Conservation (phyloP, 1,284 basidiomycete species). For the Abortiporus biennis region DNA sequence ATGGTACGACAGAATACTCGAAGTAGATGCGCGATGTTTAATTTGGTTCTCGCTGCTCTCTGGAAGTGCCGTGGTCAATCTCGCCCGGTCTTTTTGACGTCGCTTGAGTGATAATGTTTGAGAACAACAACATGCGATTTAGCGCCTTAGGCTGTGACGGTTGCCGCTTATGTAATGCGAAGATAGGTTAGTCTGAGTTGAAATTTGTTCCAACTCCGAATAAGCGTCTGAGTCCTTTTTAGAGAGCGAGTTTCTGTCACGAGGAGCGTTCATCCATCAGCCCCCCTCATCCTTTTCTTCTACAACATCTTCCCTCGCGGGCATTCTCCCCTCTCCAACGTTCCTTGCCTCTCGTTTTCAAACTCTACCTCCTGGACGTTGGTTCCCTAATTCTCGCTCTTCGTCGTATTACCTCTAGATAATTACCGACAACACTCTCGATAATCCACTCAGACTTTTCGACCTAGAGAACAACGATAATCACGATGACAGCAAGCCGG, state of each 20-base stretch:
- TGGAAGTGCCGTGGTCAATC: too few relatives aligned
- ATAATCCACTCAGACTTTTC: slow-evolving; percentile 4
- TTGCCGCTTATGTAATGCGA: too few relatives aligned
- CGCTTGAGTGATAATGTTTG: too few relatives aligned
- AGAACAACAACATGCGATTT: too few relatives aligned
- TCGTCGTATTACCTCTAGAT: slow-evolving; percentile 4
- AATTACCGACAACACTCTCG: too few relatives aligned
- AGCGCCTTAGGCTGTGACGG: too few relatives aligned
- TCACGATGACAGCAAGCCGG: slow-evolving; percentile 22
- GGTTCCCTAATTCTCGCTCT: slow-evolving; percentile 10
- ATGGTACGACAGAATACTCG: too few relatives aligned
- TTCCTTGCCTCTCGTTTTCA: slow-evolving; percentile 22
- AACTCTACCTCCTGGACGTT: slow-evolving; percentile 9
- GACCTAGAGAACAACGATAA: slow-evolving; percentile 8
- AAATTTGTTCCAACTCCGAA: too few relatives aligned
- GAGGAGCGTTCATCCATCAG: slow-evolving; percentile 4
- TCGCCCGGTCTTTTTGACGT: too few relatives aligned
- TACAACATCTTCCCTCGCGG: slow-evolving; percentile 10
- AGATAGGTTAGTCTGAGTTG: too few relatives aligned
- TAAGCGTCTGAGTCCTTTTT: not conserved
- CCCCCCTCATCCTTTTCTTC: slow-evolving; percentile 11
- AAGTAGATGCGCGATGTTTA: too few relatives aligned
- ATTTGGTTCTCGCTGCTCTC: too few relatives aligned
- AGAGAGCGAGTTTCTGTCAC: not conserved
- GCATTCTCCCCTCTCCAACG: slow-evolving; percentile 6